Base-by-base conservation (phyloP, 2,329 filamentous ascomycete genomes). In the Fusarium anthophilum region DNA sequence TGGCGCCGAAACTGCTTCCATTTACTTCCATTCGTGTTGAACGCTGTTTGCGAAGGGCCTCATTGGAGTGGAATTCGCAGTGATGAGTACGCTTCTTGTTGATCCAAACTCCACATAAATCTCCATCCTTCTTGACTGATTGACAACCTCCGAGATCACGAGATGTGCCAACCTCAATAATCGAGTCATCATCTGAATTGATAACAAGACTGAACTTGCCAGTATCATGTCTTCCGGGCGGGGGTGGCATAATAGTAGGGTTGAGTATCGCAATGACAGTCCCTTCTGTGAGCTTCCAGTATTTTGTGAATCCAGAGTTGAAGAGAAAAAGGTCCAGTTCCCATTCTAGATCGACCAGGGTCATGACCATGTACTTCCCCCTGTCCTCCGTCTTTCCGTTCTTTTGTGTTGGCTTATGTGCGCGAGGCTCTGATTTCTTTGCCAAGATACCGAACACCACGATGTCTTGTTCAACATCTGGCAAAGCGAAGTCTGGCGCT, bases 241-340 rank as follows among this genome's bases (percentile, higher is more conserved):
- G 93, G 0, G 96, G 96, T 7, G 96, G 94, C 91, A 99, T 94
- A 76, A 98, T 92, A 24, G 87, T 91, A 3, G 96, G 96, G 79
- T 99, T 99, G 37, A 99, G 87, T 32, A 99, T 93, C 10, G 96
- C 96, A 63, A 99, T 87, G 3, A 98, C 89, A 0, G 95, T 98
- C n/a, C 96, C 96, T 5, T 94, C 90, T 0, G 91, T 91, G n/a
- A 98, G 86, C 80, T 97, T 97, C 92, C 96, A 98, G 84, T 96
- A 99, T 62, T 93, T 91, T 22, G 94, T 92, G 78, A 98, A 98
- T 12, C 94, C 97, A 0, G 92, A 91, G 77, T 94, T 93, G 83
- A 99, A 99, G 20, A 99, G 89, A 77, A 95, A 98, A 47, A 98
- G 88, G 73, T 98, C 95, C 18, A 99, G 82, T 77, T 98, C 94